Percentiles rank a stretch among this genome's conserved stretches.
Conservation (phyloP, 2,329 filamentous ascomycete genomes). For the Aspergillus sp. region DNA sequence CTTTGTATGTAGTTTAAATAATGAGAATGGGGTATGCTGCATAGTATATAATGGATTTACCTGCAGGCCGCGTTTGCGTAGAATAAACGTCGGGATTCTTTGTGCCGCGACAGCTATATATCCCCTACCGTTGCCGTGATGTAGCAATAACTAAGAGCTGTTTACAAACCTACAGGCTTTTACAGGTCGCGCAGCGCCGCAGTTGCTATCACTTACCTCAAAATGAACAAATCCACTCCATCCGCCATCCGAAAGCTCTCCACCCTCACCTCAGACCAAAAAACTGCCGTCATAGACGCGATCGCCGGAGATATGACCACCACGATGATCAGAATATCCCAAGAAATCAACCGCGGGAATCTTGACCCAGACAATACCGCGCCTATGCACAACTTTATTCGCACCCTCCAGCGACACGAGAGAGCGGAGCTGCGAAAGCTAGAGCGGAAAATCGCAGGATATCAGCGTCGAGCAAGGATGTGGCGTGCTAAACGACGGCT, state of each 20-base stretch:
- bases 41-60: background rate
- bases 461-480: constrained; percentile 15
- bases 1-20: background rate
- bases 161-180: background rate
- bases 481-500: constrained; percentile 21
- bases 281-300: constrained; percentile 23
- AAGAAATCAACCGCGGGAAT: constrained; percentile 24
- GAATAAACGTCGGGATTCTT: background rate
- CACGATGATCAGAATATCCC: constrained; percentile 29
- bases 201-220: background rate
- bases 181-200: background rate
- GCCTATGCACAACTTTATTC: constrained; percentile 28
- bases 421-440: constrained; percentile 14
- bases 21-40: no score
- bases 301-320: constrained; percentile 32
- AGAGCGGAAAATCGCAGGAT: constrained; percentile 20
- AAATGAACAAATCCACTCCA: background rate
- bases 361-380: constrained; percentile 23
- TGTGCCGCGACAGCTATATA: background rate
- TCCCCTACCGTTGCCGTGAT: background rate
- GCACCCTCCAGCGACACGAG: constrained; percentile 25
- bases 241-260: constrained; percentile 13
- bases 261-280: constrained; percentile 16
- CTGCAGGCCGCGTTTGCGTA: background rate
- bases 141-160: background rate